phyloP scores from a whole-genome alignment of 768 basidiomycete species.

The Flagelloscypha sp. region DNA sequence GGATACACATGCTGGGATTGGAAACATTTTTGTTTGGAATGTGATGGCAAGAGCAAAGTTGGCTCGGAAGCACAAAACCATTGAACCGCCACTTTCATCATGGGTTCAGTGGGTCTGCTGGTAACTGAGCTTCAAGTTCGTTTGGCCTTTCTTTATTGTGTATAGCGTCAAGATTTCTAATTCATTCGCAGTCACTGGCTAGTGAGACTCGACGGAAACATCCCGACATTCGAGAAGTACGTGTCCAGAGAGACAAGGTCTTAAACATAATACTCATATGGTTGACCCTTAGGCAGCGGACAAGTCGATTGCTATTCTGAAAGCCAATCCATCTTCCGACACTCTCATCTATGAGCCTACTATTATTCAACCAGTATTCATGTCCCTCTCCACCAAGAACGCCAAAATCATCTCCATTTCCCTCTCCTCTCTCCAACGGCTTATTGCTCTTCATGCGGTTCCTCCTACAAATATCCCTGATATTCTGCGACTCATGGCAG shows the following conservation, averaged over 20 bases:
- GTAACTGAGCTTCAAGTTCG: slow-evolving; percentile 67
- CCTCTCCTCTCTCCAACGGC: slow-evolving; percentile 81
- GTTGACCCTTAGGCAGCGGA: slow-evolving; percentile 59
- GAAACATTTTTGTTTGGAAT: too few relatives aligned
- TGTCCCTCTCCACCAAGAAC: slow-evolving; percentile 90
- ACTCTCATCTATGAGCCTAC: slow-evolving; percentile 3
- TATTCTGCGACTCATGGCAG: slow-evolving; percentile 78
- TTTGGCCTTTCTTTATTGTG: slow-evolving; percentile 5
- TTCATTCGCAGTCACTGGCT: slow-evolving; percentile 55
- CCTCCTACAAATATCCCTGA: slow-evolving; percentile 69
- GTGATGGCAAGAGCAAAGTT: too few relatives aligned
- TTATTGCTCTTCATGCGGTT: slow-evolving; percentile 82
- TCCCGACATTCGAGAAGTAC: slow-evolving; percentile 89
- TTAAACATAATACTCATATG: slow-evolving; percentile 8
- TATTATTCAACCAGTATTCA: slow-evolving; percentile 70
- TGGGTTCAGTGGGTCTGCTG: slow-evolving; percentile 64
- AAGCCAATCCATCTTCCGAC: slow-evolving; percentile 48
- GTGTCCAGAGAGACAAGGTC: slow-evolving; percentile 10
- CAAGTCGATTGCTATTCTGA: slow-evolving; percentile 73
- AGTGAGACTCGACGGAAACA: slow-evolving; percentile 85
- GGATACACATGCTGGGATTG: too few relatives aligned
- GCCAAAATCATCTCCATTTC: slow-evolving; percentile 92
- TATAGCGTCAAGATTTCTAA: slow-evolving; percentile 9
- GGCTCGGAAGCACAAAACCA: too few relatives aligned
- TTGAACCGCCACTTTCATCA: slow-evolving; percentile 16